Conservation (phyloP, 148 eudicot species). For the Rhododendron henanense region DNA sequence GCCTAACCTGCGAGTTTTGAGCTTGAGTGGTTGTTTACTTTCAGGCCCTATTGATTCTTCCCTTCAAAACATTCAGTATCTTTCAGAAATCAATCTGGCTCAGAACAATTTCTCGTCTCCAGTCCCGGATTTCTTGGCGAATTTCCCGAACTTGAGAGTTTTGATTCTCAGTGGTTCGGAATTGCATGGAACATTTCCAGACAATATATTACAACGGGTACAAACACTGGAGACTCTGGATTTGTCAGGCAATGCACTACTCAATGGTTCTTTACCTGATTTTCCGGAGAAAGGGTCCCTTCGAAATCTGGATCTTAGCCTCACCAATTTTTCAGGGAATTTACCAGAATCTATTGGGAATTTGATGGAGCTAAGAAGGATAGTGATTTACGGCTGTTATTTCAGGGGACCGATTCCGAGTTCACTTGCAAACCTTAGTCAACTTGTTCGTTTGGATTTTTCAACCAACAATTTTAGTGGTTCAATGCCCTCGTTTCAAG, state of each 20-base stretch:
- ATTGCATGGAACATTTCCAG: constrained; percentile 10
- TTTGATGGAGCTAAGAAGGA: constrained; percentile 18
- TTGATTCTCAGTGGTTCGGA: background rate
- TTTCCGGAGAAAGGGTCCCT: constrained; percentile 14
- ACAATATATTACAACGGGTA: background rate
- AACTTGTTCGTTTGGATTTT: constrained; percentile 33
- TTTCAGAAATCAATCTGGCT: constrained; percentile 10
- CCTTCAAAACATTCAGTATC: background rate
- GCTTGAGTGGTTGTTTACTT: constrained; percentile 11
- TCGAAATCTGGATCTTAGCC: constrained; percentile 15
- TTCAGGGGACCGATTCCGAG: constrained; percentile 41
- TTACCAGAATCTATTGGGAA: constrained; percentile 31
- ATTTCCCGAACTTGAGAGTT: background rate
- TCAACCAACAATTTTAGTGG: constrained; percentile 9
- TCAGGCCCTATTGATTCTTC: constrained; percentile 14
- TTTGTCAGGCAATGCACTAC: constrained; percentile 8
- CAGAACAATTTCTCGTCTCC: background rate
- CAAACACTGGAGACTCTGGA: constrained; percentile 8
- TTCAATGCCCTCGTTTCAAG: constrained; percentile 29
- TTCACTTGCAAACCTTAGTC: constrained; percentile 25
- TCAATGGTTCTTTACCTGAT: constrained; percentile 22
- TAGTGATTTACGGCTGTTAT: constrained; percentile 23
- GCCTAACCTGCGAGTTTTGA: constrained; percentile 19
- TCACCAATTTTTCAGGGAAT: constrained; percentile 25
- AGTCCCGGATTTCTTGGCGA: constrained; percentile 6